A percentile compares a stretch with the other conserved stretches of the same genome.
Conservation (phyloP, 768 basidiomycete genomes). For the Lentinus tigrinus region DNA sequence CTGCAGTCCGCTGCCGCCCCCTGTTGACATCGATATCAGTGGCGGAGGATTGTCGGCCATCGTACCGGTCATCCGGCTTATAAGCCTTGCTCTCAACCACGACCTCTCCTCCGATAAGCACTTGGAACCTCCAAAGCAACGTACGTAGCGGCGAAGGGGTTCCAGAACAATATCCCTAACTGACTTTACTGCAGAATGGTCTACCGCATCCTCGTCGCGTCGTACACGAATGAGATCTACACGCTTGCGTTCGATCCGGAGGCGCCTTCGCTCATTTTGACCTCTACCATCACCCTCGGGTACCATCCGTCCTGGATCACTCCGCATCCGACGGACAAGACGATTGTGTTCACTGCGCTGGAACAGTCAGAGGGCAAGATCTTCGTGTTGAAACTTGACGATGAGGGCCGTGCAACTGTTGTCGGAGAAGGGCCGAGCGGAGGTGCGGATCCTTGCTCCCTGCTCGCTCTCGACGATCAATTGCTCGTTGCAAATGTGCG, state of each 20-base stretch:
- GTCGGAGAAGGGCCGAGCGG: slow-evolving; percentile 51
- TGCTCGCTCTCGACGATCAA: slow-evolving; percentile 55
- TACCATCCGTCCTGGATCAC: slow-evolving; percentile 78
- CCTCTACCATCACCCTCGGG: slow-evolving; percentile 49
- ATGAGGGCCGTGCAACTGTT: slow-evolving; percentile 50
- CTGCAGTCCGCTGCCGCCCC: neutral
- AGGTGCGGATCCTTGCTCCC: slow-evolving; percentile 63
- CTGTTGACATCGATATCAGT: slow-evolving; percentile 16
- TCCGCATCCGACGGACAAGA: slow-evolving; percentile 51
- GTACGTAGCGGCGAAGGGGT: neutral
- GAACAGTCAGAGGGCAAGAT: slow-evolving; percentile 69
- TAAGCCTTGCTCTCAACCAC: slow-evolving; percentile 3
- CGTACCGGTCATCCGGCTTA: slow-evolving; percentile 8
- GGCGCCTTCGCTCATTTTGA: slow-evolving; percentile 42
- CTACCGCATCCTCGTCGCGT: slow-evolving; percentile 54
- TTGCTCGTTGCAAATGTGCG: slow-evolving; percentile 74
- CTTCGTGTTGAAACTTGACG: slow-evolving; percentile 55
- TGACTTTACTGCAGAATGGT: slow-evolving; percentile 18
- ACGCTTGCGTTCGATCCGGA: slow-evolving; percentile 63
- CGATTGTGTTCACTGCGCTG: slow-evolving; percentile 63
- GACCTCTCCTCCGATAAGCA: slow-evolving; percentile 9
- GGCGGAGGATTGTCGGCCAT: slow-evolving; percentile 19
- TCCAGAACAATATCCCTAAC: neutral
- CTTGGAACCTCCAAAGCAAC: neutral
- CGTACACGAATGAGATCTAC: slow-evolving; percentile 63